Evolutionary conservation across 2,329 filamentous ascomycete species (phyloP).

Genomic region (Tolypocladium guangdongense): DNA sequence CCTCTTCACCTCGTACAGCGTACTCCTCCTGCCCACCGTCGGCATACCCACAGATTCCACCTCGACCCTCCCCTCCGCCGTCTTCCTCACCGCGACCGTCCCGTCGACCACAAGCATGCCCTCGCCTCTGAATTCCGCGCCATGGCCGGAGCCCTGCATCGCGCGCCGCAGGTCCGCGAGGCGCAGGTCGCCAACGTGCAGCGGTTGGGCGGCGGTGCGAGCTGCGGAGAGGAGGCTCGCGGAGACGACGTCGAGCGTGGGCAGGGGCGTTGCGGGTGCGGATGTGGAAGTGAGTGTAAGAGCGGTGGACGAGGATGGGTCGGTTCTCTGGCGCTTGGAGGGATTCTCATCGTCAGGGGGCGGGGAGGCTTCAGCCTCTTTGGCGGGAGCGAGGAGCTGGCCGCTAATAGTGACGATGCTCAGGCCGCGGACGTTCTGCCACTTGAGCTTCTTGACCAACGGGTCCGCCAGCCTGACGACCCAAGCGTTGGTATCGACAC

Average conservation of each 20-base stretch:
- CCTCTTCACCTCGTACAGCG: constrained; percentile 77
- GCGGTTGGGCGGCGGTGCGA: constrained; percentile 68
- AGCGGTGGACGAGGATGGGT: constrained; percentile 13
- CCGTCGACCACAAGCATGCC: constrained; percentile 86
- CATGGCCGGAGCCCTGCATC: constrained; percentile 73
- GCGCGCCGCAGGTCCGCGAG: constrained; percentile 78
- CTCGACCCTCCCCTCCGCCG: constrained; percentile 75
- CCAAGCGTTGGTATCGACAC: constrained; percentile 97
- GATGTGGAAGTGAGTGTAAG: constrained; percentile 2
- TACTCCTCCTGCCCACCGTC: constrained; percentile 36
- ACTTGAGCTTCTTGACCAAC: constrained; percentile 77
- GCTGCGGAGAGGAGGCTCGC: constrained; percentile 57
- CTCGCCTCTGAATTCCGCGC: constrained; percentile 86
- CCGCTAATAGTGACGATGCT: constrained; percentile 91
- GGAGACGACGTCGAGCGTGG: constrained; percentile 44
- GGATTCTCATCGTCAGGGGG: constrained; percentile 26
- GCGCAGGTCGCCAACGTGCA: constrained; percentile 88
- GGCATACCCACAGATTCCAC: constrained; percentile 61
- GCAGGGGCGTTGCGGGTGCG: constrained; percentile 22
- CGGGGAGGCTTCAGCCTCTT: background rate
- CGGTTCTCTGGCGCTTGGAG: constrained; percentile 40
- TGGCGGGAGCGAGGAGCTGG: constrained; percentile 34
- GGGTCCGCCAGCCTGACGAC: constrained; percentile 78
- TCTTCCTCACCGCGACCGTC: constrained; percentile 79
- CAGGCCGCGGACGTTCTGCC: constrained; percentile 86